Evolutionary conservation across 2,329 filamentous ascomycete genomes (phyloP).

Genomic region (Paracorniculantispora psalliotae): DNA sequence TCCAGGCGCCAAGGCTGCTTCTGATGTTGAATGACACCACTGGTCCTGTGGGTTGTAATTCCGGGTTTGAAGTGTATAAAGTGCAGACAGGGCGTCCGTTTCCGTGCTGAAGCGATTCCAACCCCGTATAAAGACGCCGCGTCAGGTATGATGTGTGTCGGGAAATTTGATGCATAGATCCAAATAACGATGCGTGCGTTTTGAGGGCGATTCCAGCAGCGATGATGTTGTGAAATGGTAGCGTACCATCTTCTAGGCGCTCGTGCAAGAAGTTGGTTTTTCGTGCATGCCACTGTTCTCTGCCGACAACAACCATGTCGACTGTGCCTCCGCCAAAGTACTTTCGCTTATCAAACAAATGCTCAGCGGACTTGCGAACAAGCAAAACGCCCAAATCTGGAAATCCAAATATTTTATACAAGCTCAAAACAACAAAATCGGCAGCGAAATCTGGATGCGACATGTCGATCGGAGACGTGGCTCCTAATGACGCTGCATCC

Average conservation of each 20-base stretch:
- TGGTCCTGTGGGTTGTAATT: slow-evolving; percentile 53
- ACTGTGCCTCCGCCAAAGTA: slow-evolving; percentile 97
- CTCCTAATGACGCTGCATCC: slow-evolving; percentile 77
- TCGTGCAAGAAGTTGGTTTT: slow-evolving; percentile 73
- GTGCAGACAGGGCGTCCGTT: slow-evolving; percentile 63
- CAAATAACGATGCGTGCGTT: slow-evolving; percentile 64
- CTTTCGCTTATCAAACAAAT: slow-evolving; percentile 58
- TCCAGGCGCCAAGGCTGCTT: slow-evolving; percentile 64
- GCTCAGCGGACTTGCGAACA: slow-evolving; percentile 65
- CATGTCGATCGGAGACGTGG: slow-evolving; percentile 73
- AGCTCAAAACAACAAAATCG: slow-evolving; percentile 82
- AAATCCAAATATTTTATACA: slow-evolving; percentile 98
- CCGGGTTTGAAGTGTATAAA: slow-evolving; percentile 49
- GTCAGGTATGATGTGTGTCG: slow-evolving; percentile 66
- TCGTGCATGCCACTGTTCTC: slow-evolving; percentile 75
- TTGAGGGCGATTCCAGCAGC: slow-evolving; percentile 72
- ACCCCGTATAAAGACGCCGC: slow-evolving; percentile 36
- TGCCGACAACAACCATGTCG: slow-evolving; percentile 76
- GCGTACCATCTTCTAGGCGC: slow-evolving; percentile 81
- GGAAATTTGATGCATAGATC: slow-evolving; percentile 63
- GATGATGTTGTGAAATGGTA: slow-evolving; percentile 86
- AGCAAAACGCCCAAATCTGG: slow-evolving; percentile 85
- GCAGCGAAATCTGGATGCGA: slow-evolving; percentile 56
- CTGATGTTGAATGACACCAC: slow-evolving; percentile 79
- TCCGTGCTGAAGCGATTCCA: slow-evolving; percentile 59